Evolutionary conservation across 345 rosid genomes (phyloP), one percentile per base, ranked within the genome.

Genomic region (Hibiscus tridactylites): DNA sequence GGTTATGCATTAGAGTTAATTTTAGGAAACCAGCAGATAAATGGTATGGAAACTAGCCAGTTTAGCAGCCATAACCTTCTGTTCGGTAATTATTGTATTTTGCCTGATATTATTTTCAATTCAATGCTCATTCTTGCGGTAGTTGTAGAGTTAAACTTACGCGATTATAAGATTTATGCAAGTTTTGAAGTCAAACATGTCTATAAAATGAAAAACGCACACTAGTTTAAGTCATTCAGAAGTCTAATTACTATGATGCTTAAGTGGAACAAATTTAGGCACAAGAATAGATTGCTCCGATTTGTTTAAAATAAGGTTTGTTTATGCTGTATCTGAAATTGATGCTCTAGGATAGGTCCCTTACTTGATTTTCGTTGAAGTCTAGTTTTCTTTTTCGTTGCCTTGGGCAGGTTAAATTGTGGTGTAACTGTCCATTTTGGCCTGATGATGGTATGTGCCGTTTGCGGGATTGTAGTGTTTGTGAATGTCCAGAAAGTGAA

Each of bases 381-480:
- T 35, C 24, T 8, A 9, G 62, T 59, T 9, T 57, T 44, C 47
- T 44, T 33, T 77, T 77, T 24, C 12, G 0, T 19, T 35, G 56
- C 33, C 71, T 58, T 78, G 76, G 42, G 61, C 75, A 91, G 98
- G 96, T 86, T 77, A 94, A 94, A 81, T 77, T 94, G 71, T 88
- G 96, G 99, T 95, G 99, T 84, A 89, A 92, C 82, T 95, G 99
- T 78, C 96, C 97, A 50, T 91, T 90, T 82, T 90, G 91, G 97
- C 96, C 88, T 12, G 98, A 90, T 83, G 97, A 94, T 79, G 93
- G 97, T 42, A 89, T 95, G 97, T 95, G 97, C 76, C 92, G 81
- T 53, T 84, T 95, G 83, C 83, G 97, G 82, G 99, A 95, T 77
- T 95, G 97, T 79, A 90, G 97, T 73, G 96, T 95, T 58, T 92